These are phyloP conservation scores for Asterochloris sp. DNA, from an alignment of 139 green algal genomes.

Conservation along the genomic window DNA sequence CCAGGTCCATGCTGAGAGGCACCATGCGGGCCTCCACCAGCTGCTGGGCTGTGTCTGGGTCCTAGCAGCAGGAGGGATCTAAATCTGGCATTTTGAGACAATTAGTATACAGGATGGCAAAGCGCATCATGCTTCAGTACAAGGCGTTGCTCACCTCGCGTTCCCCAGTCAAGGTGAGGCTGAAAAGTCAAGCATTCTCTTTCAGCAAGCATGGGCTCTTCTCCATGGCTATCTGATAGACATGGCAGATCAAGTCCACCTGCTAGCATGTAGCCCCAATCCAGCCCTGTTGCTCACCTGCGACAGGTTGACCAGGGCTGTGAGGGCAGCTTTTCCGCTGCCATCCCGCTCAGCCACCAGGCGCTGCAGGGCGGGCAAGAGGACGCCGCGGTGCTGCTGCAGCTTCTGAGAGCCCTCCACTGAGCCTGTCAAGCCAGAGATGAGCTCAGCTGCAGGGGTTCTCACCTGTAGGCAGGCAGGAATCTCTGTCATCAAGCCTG, in stretches of 20 bases:
- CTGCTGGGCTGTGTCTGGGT: slow-evolving; percentile 10
- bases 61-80: not conserved
- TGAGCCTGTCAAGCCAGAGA: slow-evolving; percentile 54
- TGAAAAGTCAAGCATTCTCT: not conserved
- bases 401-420: slow-evolving; percentile 59
- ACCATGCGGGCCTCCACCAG: slow-evolving; percentile 48
- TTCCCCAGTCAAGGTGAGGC: not conserved
- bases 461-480: too few relatives aligned
- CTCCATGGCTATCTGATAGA: not conserved
- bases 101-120: not conserved
- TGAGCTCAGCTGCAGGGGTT: slow-evolving; percentile 49
- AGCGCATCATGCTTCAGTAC: slow-evolving; percentile 17
- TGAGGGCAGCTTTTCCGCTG: slow-evolving; percentile 33
- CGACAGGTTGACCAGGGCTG: slow-evolving; percentile 70
- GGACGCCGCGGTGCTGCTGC: slow-evolving; percentile 6
- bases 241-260: not conserved
- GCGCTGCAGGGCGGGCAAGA: slow-evolving; percentile 54
- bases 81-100: not conserved
- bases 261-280: not conserved
- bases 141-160: not conserved
- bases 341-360: slow-evolving; percentile 31
- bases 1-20: slow-evolving; percentile 51
- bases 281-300: slow-evolving; percentile 28
- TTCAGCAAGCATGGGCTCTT: not conserved
- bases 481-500: too few relatives aligned